A percentile compares a stretch with the other conserved stretches of the same genome.
Conservation (phyloP, 2,329 filamentous ascomycete genomes). For the Fusarium dimerum region DNA sequence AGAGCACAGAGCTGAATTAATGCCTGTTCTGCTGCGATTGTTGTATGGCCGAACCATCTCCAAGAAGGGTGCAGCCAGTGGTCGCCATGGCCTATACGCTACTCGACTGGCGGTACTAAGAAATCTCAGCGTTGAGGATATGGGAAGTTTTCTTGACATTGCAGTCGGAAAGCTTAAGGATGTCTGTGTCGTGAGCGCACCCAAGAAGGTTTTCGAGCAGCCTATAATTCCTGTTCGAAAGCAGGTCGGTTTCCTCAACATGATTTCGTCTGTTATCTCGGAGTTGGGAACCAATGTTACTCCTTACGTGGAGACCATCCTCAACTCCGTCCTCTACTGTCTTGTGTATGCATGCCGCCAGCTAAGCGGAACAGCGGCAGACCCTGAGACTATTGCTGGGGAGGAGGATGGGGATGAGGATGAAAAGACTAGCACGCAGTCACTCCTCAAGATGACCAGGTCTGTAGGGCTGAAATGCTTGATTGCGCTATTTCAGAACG, state of each 20-base stretch:
- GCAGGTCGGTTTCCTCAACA: slow-evolving; percentile 88
- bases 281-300: slow-evolving; percentile 76
- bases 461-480: slow-evolving; percentile 81
- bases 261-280: slow-evolving; percentile 84
- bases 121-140: slow-evolving; percentile 71
- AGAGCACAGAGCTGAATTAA: slow-evolving; percentile 70
- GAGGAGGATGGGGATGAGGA: slow-evolving; percentile 45
- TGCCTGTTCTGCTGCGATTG: slow-evolving; percentile 84
- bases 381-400: slow-evolving; percentile 38
- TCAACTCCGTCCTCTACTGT: slow-evolving; percentile 81
- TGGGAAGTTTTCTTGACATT: slow-evolving; percentile 81
- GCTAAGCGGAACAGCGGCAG: slow-evolving; percentile 45
- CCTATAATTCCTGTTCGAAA: slow-evolving; percentile 70
- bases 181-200: slow-evolving; percentile 57
- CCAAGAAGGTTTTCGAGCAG: slow-evolving; percentile 54
- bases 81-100: slow-evolving; percentile 77
- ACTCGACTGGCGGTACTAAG: slow-evolving; percentile 81
- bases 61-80: slow-evolving; percentile 74
- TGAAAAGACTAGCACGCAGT: slow-evolving; percentile 48
- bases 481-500: slow-evolving; percentile 74
- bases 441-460: slow-evolving; percentile 66
- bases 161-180: slow-evolving; percentile 70
- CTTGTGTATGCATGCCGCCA: slow-evolving; percentile 68
- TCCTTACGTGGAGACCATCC: slow-evolving; percentile 66
- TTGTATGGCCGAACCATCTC: slow-evolving; percentile 89